A percentile compares a stretch with the other conserved stretches of the same genome.
These are phyloP conservation scores for Blastobotrys serpentis DNA, from an alignment of 1,139 yeast genomes.

Conservation along the genomic window DNA sequence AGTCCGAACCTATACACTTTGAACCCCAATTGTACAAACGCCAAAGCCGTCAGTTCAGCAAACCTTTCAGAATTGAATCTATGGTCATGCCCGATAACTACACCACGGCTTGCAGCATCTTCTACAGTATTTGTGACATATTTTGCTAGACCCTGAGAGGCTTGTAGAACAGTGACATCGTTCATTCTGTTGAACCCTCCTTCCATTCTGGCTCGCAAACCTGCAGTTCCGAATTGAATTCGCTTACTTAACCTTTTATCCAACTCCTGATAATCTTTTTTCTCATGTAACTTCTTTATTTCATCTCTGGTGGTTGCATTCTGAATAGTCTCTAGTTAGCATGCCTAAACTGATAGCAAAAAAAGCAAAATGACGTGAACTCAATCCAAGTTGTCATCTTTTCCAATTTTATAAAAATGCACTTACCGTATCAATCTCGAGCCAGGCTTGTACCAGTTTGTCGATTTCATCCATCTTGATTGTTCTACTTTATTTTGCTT, in stretches of 20 bases:
- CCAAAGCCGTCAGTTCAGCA: constrained; percentile 77
- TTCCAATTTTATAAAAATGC: too few relatives aligned
- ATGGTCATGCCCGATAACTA: constrained; percentile 92
- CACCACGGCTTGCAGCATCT: constrained; percentile 40
- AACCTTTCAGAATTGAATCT: constrained; percentile 74
- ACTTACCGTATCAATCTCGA: constrained; percentile 44
- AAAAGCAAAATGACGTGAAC: too few relatives aligned
- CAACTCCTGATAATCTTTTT: constrained; percentile 47
- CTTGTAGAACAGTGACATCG: constrained; percentile 83
- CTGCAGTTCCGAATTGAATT: constrained; percentile 92
- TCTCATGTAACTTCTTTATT: constrained; percentile 48
- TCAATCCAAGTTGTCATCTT: too few relatives aligned
- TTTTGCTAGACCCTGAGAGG: constrained; percentile 84
- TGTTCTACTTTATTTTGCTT: too few relatives aligned
- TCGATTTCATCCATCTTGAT: constrained; percentile 31
- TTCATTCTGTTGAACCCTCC: constrained; percentile 91
- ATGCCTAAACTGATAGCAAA: too few relatives aligned
- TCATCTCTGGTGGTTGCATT: constrained; percentile 58
- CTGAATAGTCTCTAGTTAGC: constrained; percentile 20
- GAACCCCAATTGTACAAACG: constrained; percentile 66
- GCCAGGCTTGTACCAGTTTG: constrained; percentile 50
- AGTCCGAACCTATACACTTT: constrained; percentile 61
- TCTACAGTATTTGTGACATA: constrained; percentile 49
- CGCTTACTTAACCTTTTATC: constrained; percentile 47
- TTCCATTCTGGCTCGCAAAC: constrained; percentile 81